Percentiles rank a stretch among this genome's conserved stretches.
Conservation (phyloP, 495 filamentous ascomycete genomes). For the Corynascus novoguineensis region DNA sequence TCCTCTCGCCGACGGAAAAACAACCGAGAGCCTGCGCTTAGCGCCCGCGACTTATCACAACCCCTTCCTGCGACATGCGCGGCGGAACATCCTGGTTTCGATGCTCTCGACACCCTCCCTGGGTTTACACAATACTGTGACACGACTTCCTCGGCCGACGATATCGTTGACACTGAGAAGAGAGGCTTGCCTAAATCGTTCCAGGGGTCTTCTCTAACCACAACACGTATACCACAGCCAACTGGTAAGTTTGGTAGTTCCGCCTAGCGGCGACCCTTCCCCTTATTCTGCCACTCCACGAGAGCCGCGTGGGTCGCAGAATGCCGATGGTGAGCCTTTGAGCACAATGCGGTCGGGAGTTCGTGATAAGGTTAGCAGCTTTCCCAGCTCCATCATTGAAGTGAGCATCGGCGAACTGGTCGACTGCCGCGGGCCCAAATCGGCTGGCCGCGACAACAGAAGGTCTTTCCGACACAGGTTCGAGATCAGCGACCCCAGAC, state of each 20-base stretch:
- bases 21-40: slow-evolving; percentile 7
- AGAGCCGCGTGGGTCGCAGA: not conserved
- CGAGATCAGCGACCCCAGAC: slow-evolving; percentile 34
- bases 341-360: not conserved
- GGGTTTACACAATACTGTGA: slow-evolving; percentile 22
- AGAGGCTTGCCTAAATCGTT: slow-evolving; percentile 15
- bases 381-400: slow-evolving; percentile 24
- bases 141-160: slow-evolving; percentile 16
- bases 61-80: slow-evolving; percentile 37
- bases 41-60: slow-evolving; percentile 36
- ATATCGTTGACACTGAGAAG: slow-evolving; percentile 10
- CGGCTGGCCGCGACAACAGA: slow-evolving; percentile 14
- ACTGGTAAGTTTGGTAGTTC: slow-evolving; percentile 2
- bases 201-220: slow-evolving; percentile 7
- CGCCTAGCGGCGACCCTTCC: not conserved
- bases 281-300: not conserved
- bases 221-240: slow-evolving; percentile 2
- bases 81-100: slow-evolving; percentile 12
- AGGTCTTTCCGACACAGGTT: slow-evolving; percentile 25
- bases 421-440: slow-evolving; percentile 6
- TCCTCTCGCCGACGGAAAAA: slow-evolving; percentile 24
- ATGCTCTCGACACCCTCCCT: slow-evolving; percentile 7
- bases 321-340: not conserved
- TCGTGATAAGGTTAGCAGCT: slow-evolving; percentile 6
- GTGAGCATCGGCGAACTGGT: slow-evolving; percentile 16